Conservation (phyloP, 805 yeast genomes). For the Metschnikowia proteae region DNA sequence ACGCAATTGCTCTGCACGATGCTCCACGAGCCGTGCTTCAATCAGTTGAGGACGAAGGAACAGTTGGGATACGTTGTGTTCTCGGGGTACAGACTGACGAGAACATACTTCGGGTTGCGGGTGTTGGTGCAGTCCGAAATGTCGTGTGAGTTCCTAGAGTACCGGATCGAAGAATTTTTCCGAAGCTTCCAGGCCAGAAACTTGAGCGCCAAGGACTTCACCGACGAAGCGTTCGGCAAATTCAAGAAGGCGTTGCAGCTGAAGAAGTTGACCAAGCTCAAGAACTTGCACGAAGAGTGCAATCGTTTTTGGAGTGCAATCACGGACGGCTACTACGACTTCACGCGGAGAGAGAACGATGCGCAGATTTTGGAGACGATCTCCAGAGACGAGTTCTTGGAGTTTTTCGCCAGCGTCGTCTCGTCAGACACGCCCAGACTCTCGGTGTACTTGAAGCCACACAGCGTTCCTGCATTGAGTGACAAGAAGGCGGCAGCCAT, state of each 20-base stretch:
- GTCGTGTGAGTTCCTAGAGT: constrained; percentile 66
- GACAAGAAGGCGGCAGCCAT: constrained; percentile 21
- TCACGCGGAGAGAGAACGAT: constrained; percentile 52
- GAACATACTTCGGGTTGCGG: constrained; percentile 71
- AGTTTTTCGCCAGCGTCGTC: constrained; percentile 49
- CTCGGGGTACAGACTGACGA: constrained; percentile 62
- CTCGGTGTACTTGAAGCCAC: constrained; percentile 51
- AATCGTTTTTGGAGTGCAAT: constrained; percentile 62
- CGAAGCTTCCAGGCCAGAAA: constrained; percentile 38
- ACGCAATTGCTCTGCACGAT: constrained; percentile 70
- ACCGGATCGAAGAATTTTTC: constrained; percentile 70
- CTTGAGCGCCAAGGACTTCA: constrained; percentile 41
- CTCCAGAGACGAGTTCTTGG: constrained; percentile 53
- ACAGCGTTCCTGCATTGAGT: constrained; percentile 22
- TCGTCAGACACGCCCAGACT: constrained; percentile 19
- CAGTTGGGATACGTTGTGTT: constrained; percentile 94
- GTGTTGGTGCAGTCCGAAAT: constrained; percentile 82
- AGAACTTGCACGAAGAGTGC: constrained; percentile 77
- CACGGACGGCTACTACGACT: constrained; percentile 75
- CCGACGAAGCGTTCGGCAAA: constrained; percentile 61
- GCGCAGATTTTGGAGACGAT: constrained; percentile 53
- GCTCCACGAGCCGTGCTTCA: constrained; percentile 83
- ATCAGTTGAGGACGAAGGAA: constrained; percentile 86
- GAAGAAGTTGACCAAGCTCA: constrained; percentile 64
- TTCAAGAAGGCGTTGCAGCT: constrained; percentile 67